Percentiles rank a stretch among this genome's conserved stretches.
These are phyloP conservation scores for Fraxinus nigra DNA, from an alignment of 305 asterid genomes.

Conservation along the genomic window DNA sequence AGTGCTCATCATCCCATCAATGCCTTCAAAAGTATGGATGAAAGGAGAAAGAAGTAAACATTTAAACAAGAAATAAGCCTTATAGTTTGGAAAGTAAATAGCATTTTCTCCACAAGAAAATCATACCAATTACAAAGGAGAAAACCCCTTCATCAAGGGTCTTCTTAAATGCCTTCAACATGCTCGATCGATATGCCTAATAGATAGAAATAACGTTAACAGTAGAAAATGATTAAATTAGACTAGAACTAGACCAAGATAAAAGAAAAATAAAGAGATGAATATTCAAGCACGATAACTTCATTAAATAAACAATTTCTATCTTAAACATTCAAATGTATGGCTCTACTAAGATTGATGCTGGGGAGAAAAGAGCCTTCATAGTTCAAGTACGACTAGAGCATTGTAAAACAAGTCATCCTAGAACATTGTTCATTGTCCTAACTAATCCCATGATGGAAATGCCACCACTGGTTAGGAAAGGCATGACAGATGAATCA, in stretches of 20 bases:
- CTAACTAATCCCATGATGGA: background rate
- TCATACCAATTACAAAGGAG: conserved; percentile 94
- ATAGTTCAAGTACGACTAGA: background rate
- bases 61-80: conserved; percentile 24
- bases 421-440: background rate
- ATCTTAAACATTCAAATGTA: background rate
- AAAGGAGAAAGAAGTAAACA: conserved; percentile 12
- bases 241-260: conserved; percentile 9
- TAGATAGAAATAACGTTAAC: conserved; percentile 26
- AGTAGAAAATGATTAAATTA: conserved; percentile 7
- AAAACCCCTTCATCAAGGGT: conserved; percentile 95
- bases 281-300: conserved; percentile 3
- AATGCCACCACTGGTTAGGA: background rate
- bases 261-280: conserved; percentile 11
- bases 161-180: conserved; percentile 97
- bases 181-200: conserved; percentile 97
- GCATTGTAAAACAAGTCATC: background rate
- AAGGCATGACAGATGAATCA: background rate
- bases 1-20: conserved; percentile 16
- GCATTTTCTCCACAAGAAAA: conserved; percentile 28
- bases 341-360: background rate
- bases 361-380: background rate
- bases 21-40: conserved; percentile 19
- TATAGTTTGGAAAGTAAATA: conserved; percentile 8
- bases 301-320: background rate